A percentile compares a stretch with the other conserved stretches of the same genome.
Conservation (phyloP, 495 filamentous ascomycete genomes). For the Neurospora terricola region DNA sequence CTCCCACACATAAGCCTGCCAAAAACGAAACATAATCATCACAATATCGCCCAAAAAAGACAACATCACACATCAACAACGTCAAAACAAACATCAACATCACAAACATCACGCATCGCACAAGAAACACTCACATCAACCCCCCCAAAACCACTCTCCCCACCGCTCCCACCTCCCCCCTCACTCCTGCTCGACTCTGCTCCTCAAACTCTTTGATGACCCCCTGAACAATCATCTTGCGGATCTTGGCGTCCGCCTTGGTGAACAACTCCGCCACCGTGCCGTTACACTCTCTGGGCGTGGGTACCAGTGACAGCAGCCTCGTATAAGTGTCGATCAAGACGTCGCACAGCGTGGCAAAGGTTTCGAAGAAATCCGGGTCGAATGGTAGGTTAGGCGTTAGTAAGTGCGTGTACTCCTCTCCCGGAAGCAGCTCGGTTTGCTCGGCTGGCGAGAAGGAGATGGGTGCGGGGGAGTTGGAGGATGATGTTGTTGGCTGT, state of each 20-base stretch:
- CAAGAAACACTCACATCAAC: constrained; percentile 49
- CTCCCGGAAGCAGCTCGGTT: constrained; percentile 48
- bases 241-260: constrained; percentile 75
- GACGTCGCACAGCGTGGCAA: constrained; percentile 93
- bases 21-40: background rate
- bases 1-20: background rate
- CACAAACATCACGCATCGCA: background rate
- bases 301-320: constrained; percentile 59
- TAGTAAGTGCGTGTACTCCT: constrained; percentile 79
- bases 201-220: constrained; percentile 93
- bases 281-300: constrained; percentile 50
- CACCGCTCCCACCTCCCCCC: constrained; percentile 70
- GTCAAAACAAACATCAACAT: background rate
- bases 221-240: constrained; percentile 76
- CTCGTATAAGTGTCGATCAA: constrained; percentile 85
- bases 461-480: constrained; percentile 22
- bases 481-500: background rate
- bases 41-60: background rate
- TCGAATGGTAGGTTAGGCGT: constrained; percentile 94
- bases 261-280: constrained; percentile 70
- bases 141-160: constrained; percentile 86
- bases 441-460: constrained; percentile 36
- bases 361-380: constrained; percentile 93
- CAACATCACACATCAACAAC: background rate
- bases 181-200: constrained; percentile 58